Evolutionary conservation across 2,329 filamentous ascomycete genomes (phyloP).

Genomic region (Fusarium robinianum): DNA sequence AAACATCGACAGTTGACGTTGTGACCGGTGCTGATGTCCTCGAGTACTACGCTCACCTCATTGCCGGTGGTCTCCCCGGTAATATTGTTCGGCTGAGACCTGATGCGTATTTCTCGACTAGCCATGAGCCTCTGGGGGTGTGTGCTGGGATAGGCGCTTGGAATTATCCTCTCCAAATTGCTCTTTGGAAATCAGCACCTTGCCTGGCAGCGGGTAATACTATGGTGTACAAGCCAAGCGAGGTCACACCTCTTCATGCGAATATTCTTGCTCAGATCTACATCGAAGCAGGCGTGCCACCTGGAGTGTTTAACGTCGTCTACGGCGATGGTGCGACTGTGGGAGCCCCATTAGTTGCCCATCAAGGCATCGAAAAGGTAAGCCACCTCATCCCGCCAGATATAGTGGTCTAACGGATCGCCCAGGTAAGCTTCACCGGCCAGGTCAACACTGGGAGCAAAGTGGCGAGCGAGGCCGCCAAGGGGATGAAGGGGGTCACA

Average conservation of each 20-base stretch:
- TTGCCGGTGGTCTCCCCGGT: slow-evolving; percentile 79
- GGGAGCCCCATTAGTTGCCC: slow-evolving; percentile 73
- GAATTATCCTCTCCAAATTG: slow-evolving; percentile 93
- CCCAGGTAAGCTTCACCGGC: slow-evolving; percentile 89
- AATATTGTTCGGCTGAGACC: slow-evolving; percentile 75
- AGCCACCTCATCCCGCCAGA: no score
- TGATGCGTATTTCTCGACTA: slow-evolving; percentile 81
- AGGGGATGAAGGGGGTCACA: slow-evolving; percentile 85
- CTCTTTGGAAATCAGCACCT: slow-evolving; percentile 85
- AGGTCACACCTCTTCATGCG: slow-evolving; percentile 84
- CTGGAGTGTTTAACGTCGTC: slow-evolving; percentile 85
- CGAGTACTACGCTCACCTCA: slow-evolving; percentile 82
- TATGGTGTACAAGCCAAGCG: slow-evolving; percentile 90
- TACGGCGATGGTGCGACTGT: slow-evolving; percentile 75
- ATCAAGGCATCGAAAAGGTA: slow-evolving; percentile 71
- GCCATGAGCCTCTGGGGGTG: slow-evolving; percentile 80
- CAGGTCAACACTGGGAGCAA: slow-evolving; percentile 83
- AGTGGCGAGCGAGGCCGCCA: slow-evolving; percentile 75
- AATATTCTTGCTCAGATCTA: slow-evolving; percentile 77
- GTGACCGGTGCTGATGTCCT: slow-evolving; percentile 82
- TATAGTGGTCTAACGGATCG: no score
- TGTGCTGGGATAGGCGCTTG: slow-evolving; percentile 88
- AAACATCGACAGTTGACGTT: slow-evolving; percentile 83
- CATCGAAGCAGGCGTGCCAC: slow-evolving; percentile 75
- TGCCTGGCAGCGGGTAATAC: slow-evolving; percentile 86